These are phyloP conservation scores for Blastocystis sp. DNA, from an alignment of 352 stramenopile genomes.

Conservation along the genomic window DNA sequence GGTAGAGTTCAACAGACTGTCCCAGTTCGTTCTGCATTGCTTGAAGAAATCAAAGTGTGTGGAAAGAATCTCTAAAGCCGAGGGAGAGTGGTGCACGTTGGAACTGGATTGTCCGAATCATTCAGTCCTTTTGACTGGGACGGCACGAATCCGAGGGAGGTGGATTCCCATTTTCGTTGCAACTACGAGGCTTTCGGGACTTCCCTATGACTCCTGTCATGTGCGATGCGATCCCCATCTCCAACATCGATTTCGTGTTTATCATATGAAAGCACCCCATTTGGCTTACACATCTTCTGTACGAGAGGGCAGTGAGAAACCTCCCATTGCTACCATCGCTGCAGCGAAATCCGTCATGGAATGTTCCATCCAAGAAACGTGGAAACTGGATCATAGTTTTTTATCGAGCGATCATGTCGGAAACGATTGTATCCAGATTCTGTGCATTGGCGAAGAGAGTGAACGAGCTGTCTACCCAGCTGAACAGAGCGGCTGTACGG, in stretches of 20 bases:
- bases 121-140: neutral
- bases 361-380: neutral
- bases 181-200: no score
- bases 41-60: constrained; percentile 23
- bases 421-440: constrained; percentile 67
- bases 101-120: neutral
- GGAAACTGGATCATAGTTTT: neutral
- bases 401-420: constrained; percentile 30
- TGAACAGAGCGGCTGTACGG: constrained; percentile 39
- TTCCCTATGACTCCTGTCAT: no score
- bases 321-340: no score
- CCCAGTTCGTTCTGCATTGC: constrained; percentile 62
- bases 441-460: constrained; percentile 51
- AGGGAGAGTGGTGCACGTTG: neutral
- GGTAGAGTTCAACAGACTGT: constrained; percentile 64
- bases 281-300: no score
- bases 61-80: neutral
- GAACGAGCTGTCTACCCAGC: constrained; percentile 46
- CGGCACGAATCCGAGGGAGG: neutral
- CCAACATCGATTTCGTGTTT: no score
- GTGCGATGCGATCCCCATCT: no score
- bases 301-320: no score
- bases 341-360: neutral
- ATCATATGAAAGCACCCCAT: no score
- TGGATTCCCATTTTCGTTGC: neutral